Percentiles rank a stretch among this genome's conserved stretches.
Conservation (phyloP, 1,284 basidiomycete genomes). For the Tylopilus sp. region DNA sequence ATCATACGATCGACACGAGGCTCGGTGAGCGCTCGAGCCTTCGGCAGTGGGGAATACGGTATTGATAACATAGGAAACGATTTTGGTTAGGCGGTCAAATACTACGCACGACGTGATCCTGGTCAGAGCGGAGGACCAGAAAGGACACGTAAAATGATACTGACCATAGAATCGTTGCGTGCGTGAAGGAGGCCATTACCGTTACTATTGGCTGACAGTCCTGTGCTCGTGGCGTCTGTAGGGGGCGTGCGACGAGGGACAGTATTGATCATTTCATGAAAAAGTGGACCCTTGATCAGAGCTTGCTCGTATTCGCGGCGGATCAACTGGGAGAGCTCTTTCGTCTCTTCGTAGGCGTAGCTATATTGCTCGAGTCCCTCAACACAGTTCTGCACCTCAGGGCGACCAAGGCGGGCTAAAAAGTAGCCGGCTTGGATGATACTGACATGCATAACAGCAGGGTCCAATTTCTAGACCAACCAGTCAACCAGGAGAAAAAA, state of each 20-base stretch:
- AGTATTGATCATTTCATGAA: conserved; percentile 32
- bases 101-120: conserved; percentile 16
- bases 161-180: conserved; percentile 19
- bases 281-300: conserved; percentile 26
- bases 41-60: conserved; percentile 23
- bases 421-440: conserved; percentile 78
- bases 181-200: conserved; percentile 20
- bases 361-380: conserved; percentile 83
- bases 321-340: conserved; percentile 70
- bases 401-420: conserved; percentile 75
- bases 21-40: conserved; percentile 10
- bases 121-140: conserved; percentile 15
- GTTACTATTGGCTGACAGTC: conserved; percentile 15
- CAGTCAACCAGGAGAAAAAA: conserved; percentile 8
- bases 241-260: conserved; percentile 22
- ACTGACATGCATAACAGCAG: conserved; percentile 79
- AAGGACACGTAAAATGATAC: neutral
- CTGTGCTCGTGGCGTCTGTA: conserved; percentile 11
- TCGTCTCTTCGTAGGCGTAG: conserved; percentile 79
- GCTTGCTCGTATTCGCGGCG: conserved; percentile 49
- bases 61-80: conserved; percentile 29
- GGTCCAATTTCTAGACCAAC: conserved; percentile 58
- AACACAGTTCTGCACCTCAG: conserved; percentile 79
- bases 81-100: conserved; percentile 22
- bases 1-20: conserved; percentile 25